Evolutionary conservation across 768 basidiomycete species (phyloP).

Genomic region (Agrocybe pediades): DNA sequence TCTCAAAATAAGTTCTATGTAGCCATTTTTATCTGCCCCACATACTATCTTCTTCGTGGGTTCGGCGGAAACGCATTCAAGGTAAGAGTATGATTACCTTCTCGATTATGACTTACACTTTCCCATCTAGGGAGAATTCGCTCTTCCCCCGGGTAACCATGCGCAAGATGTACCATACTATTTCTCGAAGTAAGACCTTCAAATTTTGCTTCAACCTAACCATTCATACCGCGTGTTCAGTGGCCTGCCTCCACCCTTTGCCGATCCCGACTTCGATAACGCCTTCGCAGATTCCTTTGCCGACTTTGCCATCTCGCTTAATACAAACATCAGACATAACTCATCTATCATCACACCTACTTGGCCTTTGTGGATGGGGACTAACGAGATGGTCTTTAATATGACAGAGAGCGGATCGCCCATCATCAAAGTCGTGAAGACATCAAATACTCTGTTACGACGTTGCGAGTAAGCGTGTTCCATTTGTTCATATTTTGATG

Average conservation of each 20-base stretch:
- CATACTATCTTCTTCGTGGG: slow-evolving; percentile 37
- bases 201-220: slow-evolving; percentile 9
- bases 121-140: slow-evolving; percentile 41
- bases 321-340: slow-evolving; percentile 32
- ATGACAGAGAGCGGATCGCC: slow-evolving; percentile 30
- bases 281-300: slow-evolving; percentile 2
- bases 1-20: neutral
- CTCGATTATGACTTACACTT: neutral
- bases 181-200: slow-evolving; percentile 27
- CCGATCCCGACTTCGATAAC: slow-evolving; percentile 3
- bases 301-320: slow-evolving; percentile 16
- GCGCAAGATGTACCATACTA: slow-evolving; percentile 41
- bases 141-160: slow-evolving; percentile 43
- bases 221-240: neutral
- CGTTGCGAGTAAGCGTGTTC: slow-evolving; percentile 33
- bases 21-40: slow-evolving; percentile 51
- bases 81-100: too few relatives aligned
- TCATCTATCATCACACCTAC: slow-evolving; percentile 34
- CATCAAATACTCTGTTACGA: slow-evolving; percentile 29
- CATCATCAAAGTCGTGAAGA: slow-evolving; percentile 27
- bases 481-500: neutral
- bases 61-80: slow-evolving; percentile 35
- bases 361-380: slow-evolving; percentile 31
- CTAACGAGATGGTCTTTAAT: slow-evolving; percentile 49
- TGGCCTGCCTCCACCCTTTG: slow-evolving; percentile 1